Evolutionary conservation across 306 rosid genomes (phyloP).

Genomic region (Luffa acutangula): DNA sequence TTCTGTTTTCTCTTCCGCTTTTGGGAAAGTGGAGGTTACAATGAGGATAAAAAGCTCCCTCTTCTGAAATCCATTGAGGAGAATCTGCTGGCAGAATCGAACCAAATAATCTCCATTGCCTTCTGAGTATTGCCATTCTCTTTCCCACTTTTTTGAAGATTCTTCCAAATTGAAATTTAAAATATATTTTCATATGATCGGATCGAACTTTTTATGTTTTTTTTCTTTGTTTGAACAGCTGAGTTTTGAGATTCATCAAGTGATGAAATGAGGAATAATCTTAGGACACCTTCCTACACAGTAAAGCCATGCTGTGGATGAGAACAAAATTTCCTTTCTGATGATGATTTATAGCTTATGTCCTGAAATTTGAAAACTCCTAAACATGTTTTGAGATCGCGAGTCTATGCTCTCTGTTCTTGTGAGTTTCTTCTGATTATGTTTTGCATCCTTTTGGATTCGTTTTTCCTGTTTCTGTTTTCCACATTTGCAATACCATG

Average conservation of each 20-base stretch:
- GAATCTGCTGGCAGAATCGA: conserved; percentile 19
- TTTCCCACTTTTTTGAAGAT: background rate
- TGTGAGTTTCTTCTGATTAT: background rate
- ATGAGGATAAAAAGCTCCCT: conserved; percentile 22
- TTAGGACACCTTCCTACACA: conserved; percentile 26
- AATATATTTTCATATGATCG: background rate
- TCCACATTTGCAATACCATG: background rate
- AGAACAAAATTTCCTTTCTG: conserved; percentile 18
- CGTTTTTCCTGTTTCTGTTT: background rate
- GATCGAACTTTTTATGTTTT: background rate
- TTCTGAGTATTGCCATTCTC: conserved; percentile 3
- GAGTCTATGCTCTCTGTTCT: too few relatives aligned
- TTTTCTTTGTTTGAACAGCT: too few relatives aligned
- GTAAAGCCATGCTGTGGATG: conserved; percentile 13
- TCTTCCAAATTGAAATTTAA: background rate
- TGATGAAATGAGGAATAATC: conserved; percentile 17
- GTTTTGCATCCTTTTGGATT: background rate
- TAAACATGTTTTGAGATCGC: too few relatives aligned
- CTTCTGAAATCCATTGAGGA: conserved; percentile 17
- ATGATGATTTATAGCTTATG: background rate
- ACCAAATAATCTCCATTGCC: conserved; percentile 10
- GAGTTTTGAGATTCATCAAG: background rate
- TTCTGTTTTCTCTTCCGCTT: background rate
- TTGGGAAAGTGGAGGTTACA: background rate
- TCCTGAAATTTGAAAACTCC: too few relatives aligned